phyloP scores from a whole-genome alignment of 2,329 filamentous ascomycete genomes.

The Exophiala xenobiotica region DNA sequence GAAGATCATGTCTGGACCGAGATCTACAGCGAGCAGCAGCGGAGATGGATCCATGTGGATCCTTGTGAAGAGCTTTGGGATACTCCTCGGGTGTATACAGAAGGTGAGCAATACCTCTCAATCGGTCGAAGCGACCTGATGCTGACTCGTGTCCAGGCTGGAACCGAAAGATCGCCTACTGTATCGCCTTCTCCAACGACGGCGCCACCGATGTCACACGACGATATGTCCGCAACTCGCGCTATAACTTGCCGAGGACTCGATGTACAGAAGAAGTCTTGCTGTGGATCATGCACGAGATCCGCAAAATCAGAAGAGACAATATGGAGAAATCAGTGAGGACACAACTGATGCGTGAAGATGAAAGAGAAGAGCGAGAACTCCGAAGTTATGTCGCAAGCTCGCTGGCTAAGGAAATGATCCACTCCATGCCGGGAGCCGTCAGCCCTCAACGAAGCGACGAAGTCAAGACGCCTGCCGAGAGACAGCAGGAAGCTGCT shows the following conservation, averaged over 20 bases:
- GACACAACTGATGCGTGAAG: slow-evolving; percentile 46
- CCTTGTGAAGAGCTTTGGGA: slow-evolving; percentile 95
- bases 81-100: slow-evolving; percentile 84
- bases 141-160: slow-evolving; percentile 57
- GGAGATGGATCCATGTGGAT: slow-evolving; percentile 95
- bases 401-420: slow-evolving; percentile 47
- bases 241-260: slow-evolving; percentile 66
- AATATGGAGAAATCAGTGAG: slow-evolving; percentile 85
- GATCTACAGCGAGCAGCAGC: slow-evolving; percentile 89
- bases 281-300: slow-evolving; percentile 87
- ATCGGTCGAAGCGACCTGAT: slow-evolving; percentile 10
- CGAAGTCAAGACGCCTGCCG: slow-evolving; percentile 44
- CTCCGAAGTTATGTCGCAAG: slow-evolving; percentile 46
- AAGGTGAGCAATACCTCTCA: slow-evolving; percentile 55
- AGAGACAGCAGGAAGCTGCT: slow-evolving; percentile 31
- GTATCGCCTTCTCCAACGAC: slow-evolving; percentile 92
- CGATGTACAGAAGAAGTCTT: slow-evolving; percentile 86
- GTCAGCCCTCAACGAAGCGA: slow-evolving; percentile 32
- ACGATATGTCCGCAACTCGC: slow-evolving; percentile 58
- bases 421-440: slow-evolving; percentile 41
- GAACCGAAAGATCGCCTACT: slow-evolving; percentile 96
- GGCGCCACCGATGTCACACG: slow-evolving; percentile 69
- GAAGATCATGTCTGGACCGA: slow-evolving; percentile 99
- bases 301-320: slow-evolving; percentile 76
- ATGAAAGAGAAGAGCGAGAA: slow-evolving; percentile 50